Evolutionary conservation across 306 rosid genomes (phyloP).

Genomic region (Citrullus amarus): DNA sequence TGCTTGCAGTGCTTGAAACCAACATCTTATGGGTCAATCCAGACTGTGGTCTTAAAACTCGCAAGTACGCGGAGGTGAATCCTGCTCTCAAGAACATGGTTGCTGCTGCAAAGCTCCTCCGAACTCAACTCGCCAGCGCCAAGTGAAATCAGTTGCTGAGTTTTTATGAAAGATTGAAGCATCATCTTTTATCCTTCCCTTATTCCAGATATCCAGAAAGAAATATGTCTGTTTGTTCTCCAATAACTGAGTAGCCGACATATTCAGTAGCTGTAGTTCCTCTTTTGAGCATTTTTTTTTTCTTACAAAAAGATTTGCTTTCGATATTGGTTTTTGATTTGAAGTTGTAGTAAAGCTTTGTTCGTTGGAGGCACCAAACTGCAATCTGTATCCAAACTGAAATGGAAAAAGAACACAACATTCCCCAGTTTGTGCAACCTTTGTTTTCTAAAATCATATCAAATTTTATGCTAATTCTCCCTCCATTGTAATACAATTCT

Average conservation of each 20-base stretch:
- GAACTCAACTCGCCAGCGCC: conserved; percentile 40
- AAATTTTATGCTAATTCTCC: background rate
- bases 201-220: background rate
- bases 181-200: background rate
- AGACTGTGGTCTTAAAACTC: conserved; percentile 83
- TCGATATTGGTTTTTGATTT: background rate
- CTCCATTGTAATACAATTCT: background rate
- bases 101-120: conserved; percentile 70
- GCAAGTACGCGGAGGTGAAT: conserved; percentile 61
- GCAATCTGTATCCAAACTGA: background rate
- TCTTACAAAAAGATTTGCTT: background rate
- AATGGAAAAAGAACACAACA: background rate
- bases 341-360: background rate
- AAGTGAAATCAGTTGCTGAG: conserved; percentile 23
- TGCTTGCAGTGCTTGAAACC: conserved; percentile 70
- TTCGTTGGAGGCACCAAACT: background rate
- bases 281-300: background rate
- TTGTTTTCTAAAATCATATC: background rate
- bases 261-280: background rate
- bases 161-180: background rate
- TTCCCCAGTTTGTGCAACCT: background rate
- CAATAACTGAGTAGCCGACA: background rate
- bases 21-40: conserved; percentile 84
- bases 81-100: conserved; percentile 72
- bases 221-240: background rate